Conservation (phyloP, 345 rosid genomes). For the Populus pruinosa region DNA sequence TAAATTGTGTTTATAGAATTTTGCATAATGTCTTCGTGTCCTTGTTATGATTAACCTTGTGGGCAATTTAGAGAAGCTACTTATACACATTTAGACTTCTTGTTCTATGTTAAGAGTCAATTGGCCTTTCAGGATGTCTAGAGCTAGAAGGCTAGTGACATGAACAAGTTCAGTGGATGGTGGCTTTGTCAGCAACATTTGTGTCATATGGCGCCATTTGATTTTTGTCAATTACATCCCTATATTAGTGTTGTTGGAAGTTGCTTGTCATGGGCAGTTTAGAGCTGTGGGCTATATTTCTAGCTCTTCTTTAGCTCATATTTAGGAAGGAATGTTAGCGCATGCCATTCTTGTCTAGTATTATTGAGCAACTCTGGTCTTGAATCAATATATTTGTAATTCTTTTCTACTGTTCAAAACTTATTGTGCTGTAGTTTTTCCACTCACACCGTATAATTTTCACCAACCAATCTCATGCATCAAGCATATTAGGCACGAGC, state of each 20-base stretch:
- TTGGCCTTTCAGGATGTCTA: background rate
- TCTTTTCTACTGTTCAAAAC: background rate
- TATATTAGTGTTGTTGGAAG: background rate
- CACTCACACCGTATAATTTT: background rate
- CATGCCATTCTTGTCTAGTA: background rate
- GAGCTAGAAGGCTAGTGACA: background rate
- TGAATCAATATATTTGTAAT: background rate
- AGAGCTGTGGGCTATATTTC: background rate
- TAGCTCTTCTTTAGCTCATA: background rate
- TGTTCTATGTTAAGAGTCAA: background rate
- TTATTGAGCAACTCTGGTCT: background rate
- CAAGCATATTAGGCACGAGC: background rate
- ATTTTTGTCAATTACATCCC: background rate
- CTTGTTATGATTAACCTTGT: background rate
- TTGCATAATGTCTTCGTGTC: background rate
- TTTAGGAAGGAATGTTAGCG: background rate
- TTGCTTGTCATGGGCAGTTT: background rate
- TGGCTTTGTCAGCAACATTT: background rate
- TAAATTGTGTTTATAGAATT: background rate
- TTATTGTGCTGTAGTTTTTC: background rate
- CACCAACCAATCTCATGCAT: background rate
- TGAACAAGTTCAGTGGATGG: background rate
- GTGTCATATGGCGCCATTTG: background rate
- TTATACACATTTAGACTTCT: background rate
- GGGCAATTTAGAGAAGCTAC: background rate